Evolutionary conservation across 208 protist species (phyloP).

Genomic region (Lotmaria passim): DNA sequence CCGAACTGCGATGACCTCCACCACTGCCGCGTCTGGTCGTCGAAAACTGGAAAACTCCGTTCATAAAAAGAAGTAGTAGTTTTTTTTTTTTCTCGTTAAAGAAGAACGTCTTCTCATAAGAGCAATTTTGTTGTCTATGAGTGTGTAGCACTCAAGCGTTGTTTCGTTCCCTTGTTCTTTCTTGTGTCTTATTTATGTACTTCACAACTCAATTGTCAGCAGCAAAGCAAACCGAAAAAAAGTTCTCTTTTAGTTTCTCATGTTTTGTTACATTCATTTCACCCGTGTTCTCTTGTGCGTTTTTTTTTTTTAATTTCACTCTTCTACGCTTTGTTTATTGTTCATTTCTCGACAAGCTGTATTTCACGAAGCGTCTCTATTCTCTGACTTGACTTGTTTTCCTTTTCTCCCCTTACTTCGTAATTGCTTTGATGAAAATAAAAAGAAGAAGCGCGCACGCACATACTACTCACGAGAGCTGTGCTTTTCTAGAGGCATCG

Average conservation of each 20-base stretch:
- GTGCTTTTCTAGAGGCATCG: too few relatives aligned
- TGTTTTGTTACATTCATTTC: too few relatives aligned
- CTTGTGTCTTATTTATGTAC: neutral
- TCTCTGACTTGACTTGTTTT: neutral
- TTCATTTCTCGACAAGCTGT: neutral
- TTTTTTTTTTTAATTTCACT: neutral
- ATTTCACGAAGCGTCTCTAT: neutral
- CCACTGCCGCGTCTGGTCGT: neutral
- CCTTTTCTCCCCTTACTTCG: neutral
- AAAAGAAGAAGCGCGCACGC: too few relatives aligned
- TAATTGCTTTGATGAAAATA: neutral
- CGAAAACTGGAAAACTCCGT: neutral
- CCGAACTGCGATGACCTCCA: neutral
- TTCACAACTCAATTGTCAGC: too few relatives aligned
- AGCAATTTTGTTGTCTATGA: too few relatives aligned
- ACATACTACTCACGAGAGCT: too few relatives aligned
- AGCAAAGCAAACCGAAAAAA: too few relatives aligned
- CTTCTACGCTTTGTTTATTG: constrained; percentile 1
- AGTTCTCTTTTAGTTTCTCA: too few relatives aligned
- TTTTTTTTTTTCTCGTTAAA: neutral
- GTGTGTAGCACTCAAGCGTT: too few relatives aligned
- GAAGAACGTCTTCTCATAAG: neutral
- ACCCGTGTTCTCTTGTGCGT: neutral
- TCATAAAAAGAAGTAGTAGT: constrained; percentile 7
- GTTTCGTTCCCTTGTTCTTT: neutral